Conservation (phyloP, 2,329 filamentous ascomycete genomes). For the Aspergillus pseudoglaucus region DNA sequence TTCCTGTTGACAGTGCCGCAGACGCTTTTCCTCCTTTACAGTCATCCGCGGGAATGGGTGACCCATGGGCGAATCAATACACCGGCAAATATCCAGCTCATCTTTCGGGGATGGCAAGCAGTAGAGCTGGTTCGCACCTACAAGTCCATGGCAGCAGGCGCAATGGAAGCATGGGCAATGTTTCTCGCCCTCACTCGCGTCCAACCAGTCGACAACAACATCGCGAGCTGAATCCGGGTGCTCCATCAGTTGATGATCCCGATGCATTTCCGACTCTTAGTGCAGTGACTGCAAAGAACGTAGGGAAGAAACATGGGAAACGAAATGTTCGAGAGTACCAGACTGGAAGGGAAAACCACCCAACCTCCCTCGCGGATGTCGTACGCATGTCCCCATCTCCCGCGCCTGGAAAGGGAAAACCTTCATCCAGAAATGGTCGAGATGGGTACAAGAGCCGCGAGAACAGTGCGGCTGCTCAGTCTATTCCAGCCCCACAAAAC, state of each 20-base stretch:
- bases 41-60: constrained; percentile 51
- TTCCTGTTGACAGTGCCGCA: constrained; percentile 71
- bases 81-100: constrained; percentile 40
- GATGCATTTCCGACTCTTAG: constrained; percentile 91
- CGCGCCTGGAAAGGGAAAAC: constrained; percentile 48
- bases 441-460: constrained; percentile 61
- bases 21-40: constrained; percentile 77
- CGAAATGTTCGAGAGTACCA: constrained; percentile 59
- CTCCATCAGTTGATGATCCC: constrained; percentile 80
- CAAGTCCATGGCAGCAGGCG: constrained; percentile 27
- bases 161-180: constrained; percentile 46
- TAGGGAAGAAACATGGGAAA: constrained; percentile 85
- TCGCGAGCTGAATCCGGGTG: constrained; percentile 56
- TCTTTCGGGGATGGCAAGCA: constrained; percentile 36
- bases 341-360: constrained; percentile 59
- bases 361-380: constrained; percentile 83
- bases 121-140: constrained; percentile 33
- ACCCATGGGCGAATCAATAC: constrained; percentile 51
- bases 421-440: constrained; percentile 55
- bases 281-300: constrained; percentile 62
- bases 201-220: constrained; percentile 76
- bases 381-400: constrained; percentile 92
- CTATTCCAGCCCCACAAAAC: constrained; percentile 81
- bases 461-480: constrained; percentile 72
- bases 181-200: constrained; percentile 68